A percentile compares a stretch with the other conserved stretches of the same genome.
Evolutionary conservation across 73 alveolate species (phyloP).

Genomic region (Paramecium bursaria): DNA sequence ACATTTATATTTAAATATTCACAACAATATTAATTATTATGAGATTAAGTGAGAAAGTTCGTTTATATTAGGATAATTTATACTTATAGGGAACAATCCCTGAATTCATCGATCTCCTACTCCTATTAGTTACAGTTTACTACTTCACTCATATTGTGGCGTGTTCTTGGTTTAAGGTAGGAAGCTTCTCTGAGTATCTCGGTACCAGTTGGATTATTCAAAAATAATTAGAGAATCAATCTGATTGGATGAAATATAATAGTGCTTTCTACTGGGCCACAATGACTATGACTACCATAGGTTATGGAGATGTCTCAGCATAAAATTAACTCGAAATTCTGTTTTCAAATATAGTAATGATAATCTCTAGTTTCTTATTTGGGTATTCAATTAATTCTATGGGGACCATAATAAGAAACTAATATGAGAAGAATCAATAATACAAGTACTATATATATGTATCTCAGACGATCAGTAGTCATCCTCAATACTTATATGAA

Average conservation of each 20-base stretch:
- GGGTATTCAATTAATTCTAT: constrained; percentile 67
- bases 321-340: constrained; percentile 40
- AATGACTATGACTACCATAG: constrained; percentile 66
- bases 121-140: neutral
- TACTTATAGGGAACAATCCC: too few relatives aligned
- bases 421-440: constrained; percentile 2
- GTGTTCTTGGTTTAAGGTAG: constrained; percentile 38
- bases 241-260: neutral
- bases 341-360: constrained; percentile 44
- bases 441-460: too few relatives aligned
- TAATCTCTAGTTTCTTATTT: constrained; percentile 56
- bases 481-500: constrained; percentile 51
- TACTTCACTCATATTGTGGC: constrained; percentile 37
- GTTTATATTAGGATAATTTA: too few relatives aligned
- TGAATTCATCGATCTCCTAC: too few relatives aligned
- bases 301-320: constrained; percentile 69
- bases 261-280: constrained; percentile 59
- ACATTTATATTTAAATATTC: too few relatives aligned
- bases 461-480: neutral
- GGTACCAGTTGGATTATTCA: neutral
- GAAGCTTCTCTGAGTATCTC: neutral
- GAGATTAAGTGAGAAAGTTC: too few relatives aligned
- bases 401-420: constrained; percentile 58
- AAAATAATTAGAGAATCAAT: neutral
- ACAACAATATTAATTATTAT: too few relatives aligned